Percentiles rank a stretch among this genome's conserved stretches.
Conservation (phyloP, 2,329 filamentous ascomycete genomes). For the Sporothrix humicola region DNA sequence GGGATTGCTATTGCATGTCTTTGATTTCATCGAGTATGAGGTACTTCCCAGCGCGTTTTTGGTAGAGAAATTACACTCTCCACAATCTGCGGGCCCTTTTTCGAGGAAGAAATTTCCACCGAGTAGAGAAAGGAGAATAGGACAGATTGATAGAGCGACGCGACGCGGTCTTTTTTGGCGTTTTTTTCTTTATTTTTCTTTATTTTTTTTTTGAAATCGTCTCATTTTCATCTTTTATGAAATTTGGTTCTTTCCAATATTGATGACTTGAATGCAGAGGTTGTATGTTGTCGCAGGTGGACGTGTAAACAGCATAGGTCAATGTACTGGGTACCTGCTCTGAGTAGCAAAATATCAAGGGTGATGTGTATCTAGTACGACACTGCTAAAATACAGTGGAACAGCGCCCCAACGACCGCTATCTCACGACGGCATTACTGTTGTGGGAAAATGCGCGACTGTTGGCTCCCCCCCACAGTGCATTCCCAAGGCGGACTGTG, state of each 20-base stretch:
- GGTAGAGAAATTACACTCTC: conserved; percentile 19
- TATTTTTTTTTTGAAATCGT: neutral
- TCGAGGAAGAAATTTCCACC: neutral
- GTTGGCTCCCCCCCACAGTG: conserved; percentile 1
- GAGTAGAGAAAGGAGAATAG: neutral
- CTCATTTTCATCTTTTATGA: neutral
- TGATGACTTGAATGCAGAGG: too few species aligned
- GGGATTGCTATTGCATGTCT: conserved; percentile 7
- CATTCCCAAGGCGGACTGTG: neutral
- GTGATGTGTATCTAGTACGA: neutral
- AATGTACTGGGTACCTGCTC: neutral
- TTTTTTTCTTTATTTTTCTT: neutral
- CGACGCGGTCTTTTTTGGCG: neutral
- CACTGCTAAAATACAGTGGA: neutral
- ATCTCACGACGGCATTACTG: conserved; percentile 7
- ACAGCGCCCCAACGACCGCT: neutral
- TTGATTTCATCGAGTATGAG: conserved; percentile 5
- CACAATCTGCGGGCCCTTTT: conserved; percentile 13
- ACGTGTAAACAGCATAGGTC: too few species aligned
- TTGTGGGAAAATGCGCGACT: neutral
- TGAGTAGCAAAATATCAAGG: neutral
- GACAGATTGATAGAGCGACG: neutral
- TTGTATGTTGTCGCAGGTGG: too few species aligned
- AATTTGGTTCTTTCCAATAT: too few species aligned
- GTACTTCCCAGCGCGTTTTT: neutral